These are phyloP conservation scores for Microascus cirrosus DNA, from an alignment of 2,329 filamentous ascomycete species.

Conservation along the genomic window DNA sequence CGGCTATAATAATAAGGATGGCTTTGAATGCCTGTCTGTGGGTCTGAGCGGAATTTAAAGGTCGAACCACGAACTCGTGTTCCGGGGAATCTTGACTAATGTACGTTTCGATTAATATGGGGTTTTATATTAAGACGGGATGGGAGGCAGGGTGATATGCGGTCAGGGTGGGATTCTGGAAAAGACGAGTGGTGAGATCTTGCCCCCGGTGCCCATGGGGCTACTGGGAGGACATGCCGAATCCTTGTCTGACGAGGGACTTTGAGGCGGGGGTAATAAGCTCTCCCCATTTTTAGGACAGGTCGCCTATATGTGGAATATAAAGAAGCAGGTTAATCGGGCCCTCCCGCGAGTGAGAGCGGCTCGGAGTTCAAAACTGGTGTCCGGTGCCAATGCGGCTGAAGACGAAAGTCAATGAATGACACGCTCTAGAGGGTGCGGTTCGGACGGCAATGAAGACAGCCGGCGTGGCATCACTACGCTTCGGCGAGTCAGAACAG, in stretches of 20 bases:
- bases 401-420: too few species aligned
- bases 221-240: neutral
- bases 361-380: too few species aligned
- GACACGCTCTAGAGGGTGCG: too few species aligned
- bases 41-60: neutral
- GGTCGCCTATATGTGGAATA: too few species aligned
- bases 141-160: neutral
- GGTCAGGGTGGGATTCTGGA: neutral
- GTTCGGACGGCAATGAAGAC: too few species aligned
- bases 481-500: too few species aligned
- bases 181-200: neutral
- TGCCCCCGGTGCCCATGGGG: neutral
- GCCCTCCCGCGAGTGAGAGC: too few species aligned
- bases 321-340: too few species aligned
- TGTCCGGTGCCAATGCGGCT: too few species aligned
- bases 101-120: constrained; percentile 1
- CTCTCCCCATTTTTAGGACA: too few species aligned
- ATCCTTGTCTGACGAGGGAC: neutral
- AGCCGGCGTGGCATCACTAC: too few species aligned
- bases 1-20: neutral
- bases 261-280: neutral
- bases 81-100: constrained; percentile 2
- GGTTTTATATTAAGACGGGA: neutral
- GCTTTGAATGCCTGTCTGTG: neutral
- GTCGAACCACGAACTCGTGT: neutral